Base-by-base conservation (phyloP, 1,284 basidiomycete genomes). In the Erythrobasidium hasegawianum region DNA sequence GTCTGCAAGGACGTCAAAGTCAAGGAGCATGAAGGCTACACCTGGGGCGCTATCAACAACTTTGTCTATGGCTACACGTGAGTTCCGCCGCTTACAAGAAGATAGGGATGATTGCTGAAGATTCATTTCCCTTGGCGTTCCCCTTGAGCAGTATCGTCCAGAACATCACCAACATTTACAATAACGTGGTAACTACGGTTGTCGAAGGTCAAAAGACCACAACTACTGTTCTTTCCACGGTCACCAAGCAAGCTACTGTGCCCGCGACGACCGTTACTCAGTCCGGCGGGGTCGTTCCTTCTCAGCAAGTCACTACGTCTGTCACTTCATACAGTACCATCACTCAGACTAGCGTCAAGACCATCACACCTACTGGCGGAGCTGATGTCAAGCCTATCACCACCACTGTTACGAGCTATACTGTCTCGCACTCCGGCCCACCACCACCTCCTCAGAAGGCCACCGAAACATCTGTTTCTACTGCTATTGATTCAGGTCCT, bases 121-220 rank as follows among this genome's bases (percentile, higher is more conserved):
- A n/a, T n/a, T n/a, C n/a, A n/a, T n/a, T n/a, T n/a, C n/a, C n/a
- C n/a, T n/a, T n/a, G n/a, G 2, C 11, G 26, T 57, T 22, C 29
- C 33, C 33, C 4, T 45, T 29, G 24, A 38, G 18, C 38, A 65
- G 62, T n/a, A 47, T 65, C 56, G 52, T 65, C 14, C 62, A 65
- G 26, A 65, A 65, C 47, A 55, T 65, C 45, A 65, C 62, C 13
- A 65, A 65, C 33, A 53, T 65, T 29, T 39, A 49, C 47, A 65
- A 65, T 24, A 43, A 65, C 20, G 33, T 65, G n/a, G 56, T 65
- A 16, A 65, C 62, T 2, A 65, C 62, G n/a, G 47, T 65, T 18
- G 41, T 57, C 8, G 38, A 58, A 20, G 62, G 62, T 26, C 29
- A 50, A 20, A 52, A 16, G 16, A 14, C 40, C 16, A 65, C 55